A percentile compares a stretch with the other conserved stretches of the same genome.
phyloP scores from a whole-genome alignment of 208 protist species.

The Wallacemonas sp. region DNA sequence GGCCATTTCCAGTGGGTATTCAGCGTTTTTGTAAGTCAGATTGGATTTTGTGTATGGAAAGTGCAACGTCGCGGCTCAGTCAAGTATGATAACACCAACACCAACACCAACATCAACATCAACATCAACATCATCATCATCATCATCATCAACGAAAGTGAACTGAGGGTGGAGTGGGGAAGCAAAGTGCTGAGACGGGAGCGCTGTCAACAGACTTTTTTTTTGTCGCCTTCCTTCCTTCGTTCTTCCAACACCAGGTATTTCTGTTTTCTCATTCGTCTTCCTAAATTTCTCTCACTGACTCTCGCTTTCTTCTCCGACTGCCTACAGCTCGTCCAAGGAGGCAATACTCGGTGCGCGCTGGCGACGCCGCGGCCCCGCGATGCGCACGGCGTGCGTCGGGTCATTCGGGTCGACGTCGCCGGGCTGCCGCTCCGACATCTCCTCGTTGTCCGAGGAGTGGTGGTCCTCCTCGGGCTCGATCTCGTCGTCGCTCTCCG shows the following conservation, averaged over 20 bases:
- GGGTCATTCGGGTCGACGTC: not conserved
- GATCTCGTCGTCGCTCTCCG: not conserved
- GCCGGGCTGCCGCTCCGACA: not conserved
- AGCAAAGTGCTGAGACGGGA: no score
- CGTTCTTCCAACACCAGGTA: not conserved
- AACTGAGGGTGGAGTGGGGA: no score
- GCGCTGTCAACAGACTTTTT: not conserved
- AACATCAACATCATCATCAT: no score
- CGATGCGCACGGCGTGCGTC: not conserved
- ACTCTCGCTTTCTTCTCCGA: not conserved
- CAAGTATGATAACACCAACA: not conserved
- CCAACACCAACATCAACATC: not conserved
- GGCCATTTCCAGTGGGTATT: no score
- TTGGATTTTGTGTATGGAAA: no score
- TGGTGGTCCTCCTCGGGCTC: not conserved
- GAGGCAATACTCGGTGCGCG: slow-evolving; percentile 2
- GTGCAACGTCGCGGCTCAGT: not conserved
- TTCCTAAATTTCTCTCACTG: no score
- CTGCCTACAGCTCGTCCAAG: not conserved
- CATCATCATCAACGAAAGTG: no score
- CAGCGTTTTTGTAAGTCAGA: no score
- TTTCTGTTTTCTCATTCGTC: not conserved
- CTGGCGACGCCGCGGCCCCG: not conserved
- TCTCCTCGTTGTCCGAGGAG: not conserved
- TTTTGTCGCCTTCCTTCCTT: not conserved